Evolutionary conservation across 1,139 yeast species (phyloP), one percentile per base, ranked within the genome.

Genomic region (Saccharomyces pastorianus): DNA sequence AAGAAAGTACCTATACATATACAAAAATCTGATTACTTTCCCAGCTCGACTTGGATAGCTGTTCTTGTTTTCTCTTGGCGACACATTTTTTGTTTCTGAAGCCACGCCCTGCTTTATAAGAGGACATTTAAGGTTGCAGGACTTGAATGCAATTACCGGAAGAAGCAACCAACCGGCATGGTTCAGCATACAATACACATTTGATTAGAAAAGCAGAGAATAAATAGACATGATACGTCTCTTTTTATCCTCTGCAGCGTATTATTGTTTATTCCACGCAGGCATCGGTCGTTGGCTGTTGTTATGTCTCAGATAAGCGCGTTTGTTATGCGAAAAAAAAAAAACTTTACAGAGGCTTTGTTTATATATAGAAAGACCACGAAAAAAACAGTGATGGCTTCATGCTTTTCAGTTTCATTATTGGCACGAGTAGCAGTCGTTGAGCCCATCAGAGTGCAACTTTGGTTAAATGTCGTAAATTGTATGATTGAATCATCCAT

Each of bases 401-500:
- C 44, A 38, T 17, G 7, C 20, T 17, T 17, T 20, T 20, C 44
- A 20, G 25, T 38, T 23, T 13, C 25, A 38, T 38, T 38, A 6
- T 20, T 38, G 44, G 44, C 44, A 38, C 25, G 20, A 38, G 44
- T 38, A 11, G 44, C 25, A 14, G 44, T 38, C 44, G 44, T 38
- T n/a, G 44, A 38, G 44, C 44, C 44, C 44, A 38, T 38, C 44
- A 38, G 23, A 38, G 44, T 38, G 44, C 44, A 38, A 38, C 44
- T 17, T 38, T 38, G 26, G 26, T 38, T 38, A 38, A 20, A 38
- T 38, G 44, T 38, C 44, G 44, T 38, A 17, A 38, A 38, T 38
- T 38, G 44, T 38, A 38, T 38, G 44, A 38, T 23, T 20, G 44
- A 38, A 38, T 38, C 26, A 38, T 38, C 26, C 44, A 38, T 38